Evolutionary conservation across 495 filamentous ascomycete species (phyloP), one percentile per base, ranked within the genome.

Genomic region (Peziza echinospora): DNA sequence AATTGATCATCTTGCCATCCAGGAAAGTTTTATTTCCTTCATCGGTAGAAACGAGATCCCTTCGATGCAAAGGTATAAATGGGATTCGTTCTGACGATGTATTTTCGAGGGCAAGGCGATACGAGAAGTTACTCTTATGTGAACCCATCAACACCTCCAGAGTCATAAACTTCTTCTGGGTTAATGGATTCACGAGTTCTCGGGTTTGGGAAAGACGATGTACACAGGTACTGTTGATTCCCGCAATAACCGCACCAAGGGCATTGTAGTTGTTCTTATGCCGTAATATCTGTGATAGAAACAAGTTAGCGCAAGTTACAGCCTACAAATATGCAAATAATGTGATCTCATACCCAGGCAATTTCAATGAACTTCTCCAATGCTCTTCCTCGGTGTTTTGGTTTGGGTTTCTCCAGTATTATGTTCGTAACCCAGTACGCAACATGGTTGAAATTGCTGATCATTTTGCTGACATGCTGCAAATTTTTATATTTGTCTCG

Each of bases 181-280:
- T 71, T 2, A 74, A 68, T 3, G 66, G 53, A 2, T 77, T 71
- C 5, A 97, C 73, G n/a, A 92, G 64, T 4, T 79, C 77, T 42
- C 80, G 69, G 0, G 87, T 96, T 51, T 84, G 80, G 1, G 67
- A 62, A 1, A 97, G 75, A n/a, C 89, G 81, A 54, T 85, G 79
- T 17, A 96, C 77, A 8, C 84, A 76, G 0, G 78, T 82, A 49
- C 80, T 77, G 60, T 92, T 86, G 59, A 96, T 84, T 21, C 85
- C 89, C 5, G 89, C 91, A 47, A 97, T 72, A 4, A 97, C 76
- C 16, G 89, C 89, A 13, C 85, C 89, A 19, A 97, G 71, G 0
- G 84, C 77, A 60, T 96, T 94, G 65, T 97, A 97, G 62, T 97
- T 94, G 63, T 97, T 97, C 49, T 89, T 65, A 53, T 84, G 75